Base-by-base conservation (phyloP, 2,329 filamentous ascomycete genomes). In the Aspergillus sp. region DNA sequence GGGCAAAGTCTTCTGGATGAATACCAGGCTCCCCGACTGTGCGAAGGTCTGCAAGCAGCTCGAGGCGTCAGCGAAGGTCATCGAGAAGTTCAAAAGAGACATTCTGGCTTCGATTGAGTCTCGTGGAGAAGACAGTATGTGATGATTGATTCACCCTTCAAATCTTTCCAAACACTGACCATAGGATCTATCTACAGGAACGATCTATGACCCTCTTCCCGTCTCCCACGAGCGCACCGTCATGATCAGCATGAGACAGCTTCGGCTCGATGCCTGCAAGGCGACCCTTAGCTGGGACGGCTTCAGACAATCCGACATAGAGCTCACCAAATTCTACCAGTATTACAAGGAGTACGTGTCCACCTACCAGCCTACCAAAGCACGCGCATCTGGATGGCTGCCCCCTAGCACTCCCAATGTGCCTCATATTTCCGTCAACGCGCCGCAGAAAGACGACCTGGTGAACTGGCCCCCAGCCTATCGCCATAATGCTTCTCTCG, bases 31-130 rank as follows among this genome's bases (percentile, higher is more conserved):
- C 22, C 32, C 22, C 6, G 33, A 53, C 6, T 38, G 45, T 22
- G 42, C 45, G 10, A 45, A 53, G 32, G 53, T 52, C 11, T 59
- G 51, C 32, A 35, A 59, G 41, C 50, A 56, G 33, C 57, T 58
- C 9, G 58, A 59, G 42, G 54, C 51, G n/a, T 55, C 61, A 2
- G 54, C 57, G 19, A 55, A 35, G 26, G 52, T 62, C 11, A 58
- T 66, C n/a, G 49, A 61, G 26, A 26, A 47, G 24, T 65, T 66
- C 54, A 60, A 65, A 36, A 32, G 51, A 6, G 56, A 64, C 33
- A 19, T 62, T 11, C 43, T 46, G 16, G 19, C 45, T 5, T 53
- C 50, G 14, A 30, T 59, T 10, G 40, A 54, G 9, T 42, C 40
- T 5, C 26, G 47, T 8, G 44, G 54, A 9, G 56, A 58, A 41